phyloP scores from a whole-genome alignment of 2,329 filamentous ascomycete genomes.

The Aspergillus pseudotamarii region DNA sequence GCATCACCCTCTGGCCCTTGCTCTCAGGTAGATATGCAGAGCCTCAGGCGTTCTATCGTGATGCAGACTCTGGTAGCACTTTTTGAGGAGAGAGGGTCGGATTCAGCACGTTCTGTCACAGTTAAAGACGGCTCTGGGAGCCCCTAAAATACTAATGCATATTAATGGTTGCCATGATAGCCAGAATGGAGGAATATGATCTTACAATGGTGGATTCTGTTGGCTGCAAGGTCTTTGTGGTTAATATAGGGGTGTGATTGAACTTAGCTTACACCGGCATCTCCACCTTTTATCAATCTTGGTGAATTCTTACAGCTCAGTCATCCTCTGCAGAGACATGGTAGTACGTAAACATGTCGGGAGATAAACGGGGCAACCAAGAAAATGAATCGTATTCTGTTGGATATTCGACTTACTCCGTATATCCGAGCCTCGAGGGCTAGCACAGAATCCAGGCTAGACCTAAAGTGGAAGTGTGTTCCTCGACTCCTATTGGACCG shows the following conservation, averaged over 20 bases:
- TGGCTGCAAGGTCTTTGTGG: background rate
- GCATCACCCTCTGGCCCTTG: background rate
- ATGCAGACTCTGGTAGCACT: constrained; percentile 7
- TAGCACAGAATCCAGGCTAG: background rate
- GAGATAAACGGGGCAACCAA: background rate
- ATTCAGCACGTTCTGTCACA: background rate
- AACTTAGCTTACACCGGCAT: background rate
- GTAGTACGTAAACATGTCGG: background rate
- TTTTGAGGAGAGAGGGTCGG: background rate
- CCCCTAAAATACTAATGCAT: background rate
- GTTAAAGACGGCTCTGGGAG: background rate
- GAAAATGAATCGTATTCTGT: background rate
- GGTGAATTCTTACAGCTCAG: background rate
- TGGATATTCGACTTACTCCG: background rate
- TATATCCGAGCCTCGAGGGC: background rate
- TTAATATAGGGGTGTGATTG: background rate
- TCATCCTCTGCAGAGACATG: too few species aligned
- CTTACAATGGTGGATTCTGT: background rate
- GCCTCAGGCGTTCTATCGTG: constrained; percentile 1
- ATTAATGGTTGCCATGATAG: background rate
- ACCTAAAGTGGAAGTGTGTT: background rate
- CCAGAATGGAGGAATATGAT: background rate
- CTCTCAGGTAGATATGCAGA: background rate
- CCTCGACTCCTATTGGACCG: background rate
- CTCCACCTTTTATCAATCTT: background rate